These are phyloP conservation scores for Trichoderma reesei DNA, from an alignment of 495 filamentous ascomycete genomes.

Conservation along the genomic window DNA sequence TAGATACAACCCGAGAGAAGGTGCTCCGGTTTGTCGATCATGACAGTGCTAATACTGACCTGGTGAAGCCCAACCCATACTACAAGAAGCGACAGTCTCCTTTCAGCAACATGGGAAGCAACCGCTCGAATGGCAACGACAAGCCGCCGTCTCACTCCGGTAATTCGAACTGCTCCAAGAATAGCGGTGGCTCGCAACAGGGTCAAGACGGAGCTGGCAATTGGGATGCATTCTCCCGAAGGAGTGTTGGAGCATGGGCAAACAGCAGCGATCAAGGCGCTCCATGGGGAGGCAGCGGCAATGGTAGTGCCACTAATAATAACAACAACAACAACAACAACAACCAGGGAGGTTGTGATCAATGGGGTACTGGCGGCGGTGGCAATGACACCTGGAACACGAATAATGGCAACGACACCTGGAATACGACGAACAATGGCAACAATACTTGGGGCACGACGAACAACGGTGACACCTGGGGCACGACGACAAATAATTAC, in stretches of 20 bases:
- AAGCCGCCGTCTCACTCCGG: not conserved
- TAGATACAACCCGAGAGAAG: not conserved
- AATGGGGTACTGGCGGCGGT: not conserved
- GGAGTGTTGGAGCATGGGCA: conserved; percentile 1
- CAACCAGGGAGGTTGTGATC: not conserved
- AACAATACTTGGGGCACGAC: not conserved
- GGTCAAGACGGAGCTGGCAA: not conserved
- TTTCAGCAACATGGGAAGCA: conserved; percentile 12
- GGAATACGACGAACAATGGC: not conserved
- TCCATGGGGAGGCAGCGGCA: not conserved
- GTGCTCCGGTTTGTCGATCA: not conserved
- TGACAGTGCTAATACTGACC: not conserved
- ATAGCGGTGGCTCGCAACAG: no score
- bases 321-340: not conserved
- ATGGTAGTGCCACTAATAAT: not conserved
- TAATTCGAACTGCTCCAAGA: not conserved
- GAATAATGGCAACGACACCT: not conserved
- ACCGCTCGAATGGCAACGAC: not conserved
- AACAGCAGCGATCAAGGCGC: not conserved
- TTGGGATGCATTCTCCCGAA: not conserved
- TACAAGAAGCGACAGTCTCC: not conserved
- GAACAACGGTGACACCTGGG: not conserved
- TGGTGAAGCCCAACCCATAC: not conserved
- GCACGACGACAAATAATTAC: not conserved
- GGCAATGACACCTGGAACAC: not conserved